phyloP scores from a whole-genome alignment of 805 yeast genomes.

The Candida xyloterini region DNA sequence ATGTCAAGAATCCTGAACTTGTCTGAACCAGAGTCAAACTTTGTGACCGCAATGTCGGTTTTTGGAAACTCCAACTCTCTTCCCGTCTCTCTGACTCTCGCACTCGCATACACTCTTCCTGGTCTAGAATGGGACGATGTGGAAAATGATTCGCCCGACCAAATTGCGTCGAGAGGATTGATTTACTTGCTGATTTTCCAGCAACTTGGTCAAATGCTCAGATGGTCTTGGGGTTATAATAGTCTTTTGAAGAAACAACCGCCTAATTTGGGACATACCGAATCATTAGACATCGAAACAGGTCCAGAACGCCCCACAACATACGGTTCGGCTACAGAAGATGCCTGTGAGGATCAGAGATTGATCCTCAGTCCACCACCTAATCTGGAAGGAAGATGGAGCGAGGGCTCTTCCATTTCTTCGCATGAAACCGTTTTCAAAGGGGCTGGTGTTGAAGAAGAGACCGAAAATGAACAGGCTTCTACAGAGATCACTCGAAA shows the following conservation, averaged over 20 bases:
- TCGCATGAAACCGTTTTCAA: constrained; percentile 18
- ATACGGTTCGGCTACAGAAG: constrained; percentile 17
- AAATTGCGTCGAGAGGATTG: constrained; percentile 76
- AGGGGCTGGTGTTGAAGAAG: constrained; percentile 9
- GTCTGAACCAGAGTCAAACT: constrained; percentile 76
- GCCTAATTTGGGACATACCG: constrained; percentile 28
- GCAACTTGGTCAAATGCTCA: constrained; percentile 75
- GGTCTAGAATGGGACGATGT: constrained; percentile 73
- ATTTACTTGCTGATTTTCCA: constrained; percentile 72
- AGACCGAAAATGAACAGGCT: constrained; percentile 6
- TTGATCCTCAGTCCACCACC: constrained; percentile 2
- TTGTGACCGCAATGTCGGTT: constrained; percentile 94
- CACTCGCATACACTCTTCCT: constrained; percentile 74
- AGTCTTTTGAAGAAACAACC: constrained; percentile 56
- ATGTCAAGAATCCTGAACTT: constrained; percentile 53
- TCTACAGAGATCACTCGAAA: neutral
- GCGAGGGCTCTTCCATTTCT: constrained; percentile 27
- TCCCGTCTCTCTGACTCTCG: constrained; percentile 86
- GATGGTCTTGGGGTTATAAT: constrained; percentile 90
- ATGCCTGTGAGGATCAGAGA: constrained; percentile 6
- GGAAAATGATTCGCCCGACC: constrained; percentile 61
- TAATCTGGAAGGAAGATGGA: constrained; percentile 20
- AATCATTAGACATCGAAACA: constrained; percentile 14
- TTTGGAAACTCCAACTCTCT: constrained; percentile 94
- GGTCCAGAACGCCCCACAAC: constrained; percentile 14